These are phyloP conservation scores for Cordyceps javanica DNA, from an alignment of 2,329 filamentous ascomycete genomes.

Conservation along the genomic window DNA sequence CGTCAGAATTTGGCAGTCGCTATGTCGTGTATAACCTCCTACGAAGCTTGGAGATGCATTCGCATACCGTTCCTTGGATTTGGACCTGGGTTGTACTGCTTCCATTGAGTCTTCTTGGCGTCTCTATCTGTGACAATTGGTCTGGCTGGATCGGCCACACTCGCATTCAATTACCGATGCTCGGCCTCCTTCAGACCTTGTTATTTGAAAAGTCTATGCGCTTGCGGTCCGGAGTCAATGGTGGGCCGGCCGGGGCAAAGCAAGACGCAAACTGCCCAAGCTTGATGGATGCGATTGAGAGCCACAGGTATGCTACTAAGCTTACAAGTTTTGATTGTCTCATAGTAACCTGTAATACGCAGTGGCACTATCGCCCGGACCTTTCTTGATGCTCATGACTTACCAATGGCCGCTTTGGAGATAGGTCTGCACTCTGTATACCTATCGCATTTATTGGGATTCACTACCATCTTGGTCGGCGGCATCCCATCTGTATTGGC, in stretches of 20 bases:
- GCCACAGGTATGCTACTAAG: background rate
- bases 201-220: constrained; percentile 7
- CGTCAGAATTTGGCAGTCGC: constrained; percentile 4
- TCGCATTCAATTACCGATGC: background rate
- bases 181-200: background rate
- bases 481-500: background rate
- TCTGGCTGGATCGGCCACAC: background rate
- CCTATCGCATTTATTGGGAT: constrained; percentile 6
- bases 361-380: background rate
- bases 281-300: background rate
- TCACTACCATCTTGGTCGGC: constrained; percentile 7
- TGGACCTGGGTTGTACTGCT: constrained; percentile 43
- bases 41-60: constrained; percentile 26
- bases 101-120: constrained; percentile 46
- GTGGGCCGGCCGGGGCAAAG: background rate
- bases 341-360: background rate
- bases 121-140: constrained; percentile 28
- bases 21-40: constrained; percentile 2
- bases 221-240: background rate
- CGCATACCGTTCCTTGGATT: constrained; percentile 29
- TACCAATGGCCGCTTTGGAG: constrained; percentile 12
- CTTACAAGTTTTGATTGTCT: background rate
- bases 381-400: background rate
- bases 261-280: background rate
- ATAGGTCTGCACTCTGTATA: constrained; percentile 7